Evolutionary conservation across 1,284 basidiomycete species (phyloP).

Genomic region (Rhodotorula sp.): DNA sequence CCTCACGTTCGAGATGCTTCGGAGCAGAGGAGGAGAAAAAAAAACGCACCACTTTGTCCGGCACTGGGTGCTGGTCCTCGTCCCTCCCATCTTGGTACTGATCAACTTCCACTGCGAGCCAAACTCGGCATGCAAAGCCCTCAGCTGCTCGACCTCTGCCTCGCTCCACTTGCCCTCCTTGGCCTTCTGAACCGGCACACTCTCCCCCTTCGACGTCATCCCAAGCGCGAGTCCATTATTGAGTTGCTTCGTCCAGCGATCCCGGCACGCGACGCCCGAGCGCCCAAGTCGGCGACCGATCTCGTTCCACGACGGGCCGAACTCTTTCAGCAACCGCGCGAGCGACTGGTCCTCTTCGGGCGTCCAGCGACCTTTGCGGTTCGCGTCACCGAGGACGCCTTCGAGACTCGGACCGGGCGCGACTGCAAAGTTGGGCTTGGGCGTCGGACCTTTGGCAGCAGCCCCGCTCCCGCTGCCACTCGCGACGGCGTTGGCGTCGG

Average conservation of each 20-base stretch:
- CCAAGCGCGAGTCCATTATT: background rate
- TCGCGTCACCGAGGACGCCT: background rate
- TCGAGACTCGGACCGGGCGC: constrained; percentile 32
- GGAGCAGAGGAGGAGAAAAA: background rate
- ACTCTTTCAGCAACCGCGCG: background rate
- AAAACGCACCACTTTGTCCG: constrained; percentile 65
- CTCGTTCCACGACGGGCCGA: constrained; percentile 8
- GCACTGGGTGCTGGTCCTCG: constrained; percentile 72
- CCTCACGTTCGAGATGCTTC: too few species aligned
- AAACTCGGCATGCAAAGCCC: constrained; percentile 63
- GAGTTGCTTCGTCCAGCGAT: constrained; percentile 21
- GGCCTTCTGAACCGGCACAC: constrained; percentile 67
- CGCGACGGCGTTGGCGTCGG: background rate
- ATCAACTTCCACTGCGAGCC: constrained; percentile 75
- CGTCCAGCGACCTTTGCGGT: constrained; percentile 7
- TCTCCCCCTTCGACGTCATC: background rate
- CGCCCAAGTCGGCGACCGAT: constrained; percentile 41
- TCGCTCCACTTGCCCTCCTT: constrained; percentile 55
- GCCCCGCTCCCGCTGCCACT: background rate
- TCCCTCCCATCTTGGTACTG: constrained; percentile 76
- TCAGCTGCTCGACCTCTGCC: constrained; percentile 53
- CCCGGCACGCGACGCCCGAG: constrained; percentile 6
- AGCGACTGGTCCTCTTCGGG: constrained; percentile 5
- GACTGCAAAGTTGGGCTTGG: background rate
- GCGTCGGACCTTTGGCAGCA: background rate